These are phyloP conservation scores for Cydonia oblonga DNA, from an alignment of 331 rosid genomes.

Conservation along the genomic window DNA sequence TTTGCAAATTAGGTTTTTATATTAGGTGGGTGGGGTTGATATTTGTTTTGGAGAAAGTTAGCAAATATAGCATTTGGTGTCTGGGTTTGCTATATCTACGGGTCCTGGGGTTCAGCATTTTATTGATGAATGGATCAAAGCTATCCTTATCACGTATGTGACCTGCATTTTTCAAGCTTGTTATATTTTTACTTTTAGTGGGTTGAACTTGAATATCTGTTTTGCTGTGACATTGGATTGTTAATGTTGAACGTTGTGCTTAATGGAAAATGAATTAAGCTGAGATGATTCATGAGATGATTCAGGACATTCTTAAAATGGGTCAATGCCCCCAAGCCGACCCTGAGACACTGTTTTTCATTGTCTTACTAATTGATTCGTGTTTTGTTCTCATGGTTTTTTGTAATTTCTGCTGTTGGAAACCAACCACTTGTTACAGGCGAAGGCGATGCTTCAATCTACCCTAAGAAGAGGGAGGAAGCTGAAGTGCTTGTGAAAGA, in stretches of 20 bases:
- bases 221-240: background rate
- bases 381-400: background rate
- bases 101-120: background rate
- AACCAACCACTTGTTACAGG: conserved; percentile 27
- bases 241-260: background rate
- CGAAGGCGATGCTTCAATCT: conserved; percentile 20
- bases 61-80: background rate
- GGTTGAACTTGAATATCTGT: background rate
- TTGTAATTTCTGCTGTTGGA: conserved; percentile 18
- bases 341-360: background rate
- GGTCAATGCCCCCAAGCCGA: background rate
- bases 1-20: background rate
- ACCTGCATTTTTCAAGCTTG: background rate
- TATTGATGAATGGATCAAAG: background rate
- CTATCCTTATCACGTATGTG: background rate
- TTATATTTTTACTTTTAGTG: background rate
- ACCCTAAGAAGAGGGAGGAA: conserved; percentile 33
- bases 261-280: background rate
- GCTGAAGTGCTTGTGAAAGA: conserved; percentile 23
- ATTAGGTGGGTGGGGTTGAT: background rate
- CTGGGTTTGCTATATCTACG: background rate
- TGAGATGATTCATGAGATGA: background rate
- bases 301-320: background rate
- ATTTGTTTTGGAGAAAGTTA: background rate
- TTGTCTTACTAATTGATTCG: background rate